Conservation (phyloP, 345 rosid species). For the Lumnitzera littorea region DNA sequence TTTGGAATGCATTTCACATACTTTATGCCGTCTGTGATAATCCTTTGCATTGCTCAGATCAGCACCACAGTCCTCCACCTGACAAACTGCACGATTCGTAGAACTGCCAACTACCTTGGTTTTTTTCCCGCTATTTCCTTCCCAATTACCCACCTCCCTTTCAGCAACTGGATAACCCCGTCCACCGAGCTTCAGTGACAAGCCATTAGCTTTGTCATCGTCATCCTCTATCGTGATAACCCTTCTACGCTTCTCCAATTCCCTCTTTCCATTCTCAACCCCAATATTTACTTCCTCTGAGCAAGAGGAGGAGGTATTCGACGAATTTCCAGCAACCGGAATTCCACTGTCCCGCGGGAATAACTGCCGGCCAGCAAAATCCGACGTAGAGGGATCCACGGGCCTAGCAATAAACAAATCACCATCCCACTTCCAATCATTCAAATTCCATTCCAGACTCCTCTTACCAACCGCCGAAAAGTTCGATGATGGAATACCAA, state of each 20-base stretch:
- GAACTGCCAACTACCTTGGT: slow-evolving; percentile 51
- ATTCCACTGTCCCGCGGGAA: slow-evolving; percentile 40
- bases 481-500: slow-evolving; percentile 37
- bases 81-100: slow-evolving; percentile 68
- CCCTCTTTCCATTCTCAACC: slow-evolving; percentile 40
- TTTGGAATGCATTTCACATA: slow-evolving; percentile 95
- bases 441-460: slow-evolving; percentile 78
- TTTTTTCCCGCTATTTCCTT: slow-evolving; percentile 60
- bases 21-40: slow-evolving; percentile 95
- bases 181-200: slow-evolving; percentile 70
- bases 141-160: slow-evolving; percentile 47
- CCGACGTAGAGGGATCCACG: slow-evolving; percentile 37
- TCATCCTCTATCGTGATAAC: slow-evolving; percentile 56
- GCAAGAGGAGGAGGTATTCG: slow-evolving; percentile 72
- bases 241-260: slow-evolving; percentile 73
- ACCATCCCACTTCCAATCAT: slow-evolving; percentile 99
- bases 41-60: slow-evolving; percentile 93
- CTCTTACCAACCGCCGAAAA: slow-evolving; percentile 54
- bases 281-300: slow-evolving; percentile 70
- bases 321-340: slow-evolving; percentile 47
- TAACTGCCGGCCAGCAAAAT: slow-evolving; percentile 39
- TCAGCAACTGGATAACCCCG: slow-evolving; percentile 38
- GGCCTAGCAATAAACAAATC: slow-evolving; percentile 83
- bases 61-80: slow-evolving; percentile 90
- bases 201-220: slow-evolving; percentile 38